Evolutionary conservation across 2,329 filamentous ascomycete genomes (phyloP), one percentile per base, ranked within the genome.

Genomic region (Bipolaris bicolor): DNA sequence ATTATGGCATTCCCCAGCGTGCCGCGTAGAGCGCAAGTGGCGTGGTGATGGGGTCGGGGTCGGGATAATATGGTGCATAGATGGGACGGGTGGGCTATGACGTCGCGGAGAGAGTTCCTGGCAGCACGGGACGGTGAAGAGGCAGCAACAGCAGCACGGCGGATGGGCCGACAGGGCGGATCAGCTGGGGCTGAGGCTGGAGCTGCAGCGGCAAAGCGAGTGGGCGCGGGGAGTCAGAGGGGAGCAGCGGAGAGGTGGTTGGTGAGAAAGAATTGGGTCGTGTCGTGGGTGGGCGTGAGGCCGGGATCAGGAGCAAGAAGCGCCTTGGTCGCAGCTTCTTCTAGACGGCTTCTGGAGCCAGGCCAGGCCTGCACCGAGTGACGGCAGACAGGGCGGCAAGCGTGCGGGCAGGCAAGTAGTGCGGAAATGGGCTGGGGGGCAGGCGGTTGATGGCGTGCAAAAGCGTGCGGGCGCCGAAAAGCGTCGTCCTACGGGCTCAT

Each of bases 1-100:
- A 73, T 73, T 59, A 58, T 71, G 55, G 66, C 68, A 70, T 66
- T 64, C 64, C 68, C 66, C 63, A 55, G 51, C 63, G 61, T 63
- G 58, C 58, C 60, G 49, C 41, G 15, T 36, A 24, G 41, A 31
- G 57, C 45, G 49, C 44, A 52, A 56, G 63, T 59, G 61, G 56
- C 52, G 48, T 55, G 64, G 58, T 37, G 31, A 60, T 58, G 46
- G 20, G 51, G 45, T 47, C 55, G 34, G 44, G 51, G 51, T 50
- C 46, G 40, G 44, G 51, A 47, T 16, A 31, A 13, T 36, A 40
- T 29, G 51, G 55, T 49, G 55, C 55, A 58, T 58, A 58, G 49
- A 54, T 54, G 41, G 41, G 46, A 41, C 20, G 34, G 54, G 62
- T 54, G 60, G 60, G 63, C 49, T 51, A 62, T 61, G 62, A 59